phyloP scores from a whole-genome alignment of 2,329 filamentous ascomycete genomes.

The Colletotrichum sublineola region DNA sequence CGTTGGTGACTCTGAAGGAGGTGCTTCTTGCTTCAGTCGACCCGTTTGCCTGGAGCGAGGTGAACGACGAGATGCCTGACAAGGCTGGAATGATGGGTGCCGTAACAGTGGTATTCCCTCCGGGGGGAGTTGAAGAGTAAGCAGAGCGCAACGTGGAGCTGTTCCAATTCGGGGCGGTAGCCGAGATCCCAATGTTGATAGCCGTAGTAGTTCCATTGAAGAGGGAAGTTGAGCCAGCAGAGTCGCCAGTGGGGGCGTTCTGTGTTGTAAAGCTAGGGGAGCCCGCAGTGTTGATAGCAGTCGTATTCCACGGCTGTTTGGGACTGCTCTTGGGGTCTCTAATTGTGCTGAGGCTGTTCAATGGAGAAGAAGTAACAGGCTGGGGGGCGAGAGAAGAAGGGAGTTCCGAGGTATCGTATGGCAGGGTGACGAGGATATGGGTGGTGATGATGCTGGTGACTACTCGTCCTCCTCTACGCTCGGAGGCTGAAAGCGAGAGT shows the following conservation, averaged over 20 bases:
- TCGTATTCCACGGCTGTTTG: not conserved
- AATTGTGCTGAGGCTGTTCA: not conserved
- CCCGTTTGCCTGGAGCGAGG: not conserved
- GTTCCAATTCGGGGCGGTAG: not conserved
- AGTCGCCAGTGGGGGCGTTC: not conserved
- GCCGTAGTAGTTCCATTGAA: not conserved
- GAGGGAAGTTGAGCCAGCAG: not conserved
- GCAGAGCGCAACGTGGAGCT: not conserved
- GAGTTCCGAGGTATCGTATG: slow-evolving; percentile 2
- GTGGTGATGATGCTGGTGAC: slow-evolving; percentile 22
- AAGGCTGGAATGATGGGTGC: not conserved
- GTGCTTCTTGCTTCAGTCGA: not conserved
- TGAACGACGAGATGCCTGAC: not conserved
- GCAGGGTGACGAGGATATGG: slow-evolving; percentile 12
- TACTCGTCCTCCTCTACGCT: not conserved
- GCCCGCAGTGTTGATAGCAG: not conserved
- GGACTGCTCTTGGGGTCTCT: not conserved
- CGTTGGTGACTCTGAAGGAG: not conserved
- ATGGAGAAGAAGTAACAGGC: not conserved
- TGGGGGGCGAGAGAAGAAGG: not conserved
- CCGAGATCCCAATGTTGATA: not conserved
- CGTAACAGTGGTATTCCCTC: not conserved
- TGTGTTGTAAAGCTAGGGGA: not conserved
- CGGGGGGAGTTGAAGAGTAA: not conserved
- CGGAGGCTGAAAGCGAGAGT: not conserved